A percentile compares a stretch with the other conserved stretches of the same genome.
phyloP scores from a whole-genome alignment of 331 rosid genomes.

The Telfairia occidentalis region DNA sequence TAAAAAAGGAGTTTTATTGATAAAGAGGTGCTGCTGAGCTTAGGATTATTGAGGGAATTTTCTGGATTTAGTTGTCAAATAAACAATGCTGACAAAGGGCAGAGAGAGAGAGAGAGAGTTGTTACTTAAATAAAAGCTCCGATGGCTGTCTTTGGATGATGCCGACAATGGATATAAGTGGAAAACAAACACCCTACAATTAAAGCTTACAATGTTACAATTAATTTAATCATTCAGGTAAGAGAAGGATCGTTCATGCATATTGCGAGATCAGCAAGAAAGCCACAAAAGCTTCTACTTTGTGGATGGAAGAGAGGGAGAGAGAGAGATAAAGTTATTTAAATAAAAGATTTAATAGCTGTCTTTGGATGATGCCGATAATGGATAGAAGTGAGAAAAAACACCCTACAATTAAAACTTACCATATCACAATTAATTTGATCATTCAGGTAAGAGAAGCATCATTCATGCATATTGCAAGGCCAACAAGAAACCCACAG shows the following conservation, averaged over 20 bases:
- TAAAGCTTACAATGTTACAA: constrained; percentile 24
- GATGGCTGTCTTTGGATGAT: constrained; percentile 13
- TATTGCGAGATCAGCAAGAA: constrained; percentile 28
- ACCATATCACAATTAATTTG: constrained; percentile 30
- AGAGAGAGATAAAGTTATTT: not conserved
- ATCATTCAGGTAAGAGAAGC: constrained; percentile 41
- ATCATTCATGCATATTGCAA: constrained; percentile 32
- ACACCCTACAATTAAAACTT: constrained; percentile 25
- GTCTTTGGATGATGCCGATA: constrained; percentile 21
- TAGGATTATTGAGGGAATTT: not conserved
- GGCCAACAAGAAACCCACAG: constrained; percentile 35
- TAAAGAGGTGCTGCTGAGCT: not conserved
- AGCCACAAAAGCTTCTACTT: constrained; percentile 33
- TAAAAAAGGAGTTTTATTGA: not conserved
- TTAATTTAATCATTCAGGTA: constrained; percentile 38
- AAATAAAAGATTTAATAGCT: constrained; percentile 2
- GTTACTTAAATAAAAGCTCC: not conserved
- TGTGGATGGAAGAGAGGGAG: constrained; percentile 47
- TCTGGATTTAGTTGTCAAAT: not conserved
- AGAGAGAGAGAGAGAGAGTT: not conserved
- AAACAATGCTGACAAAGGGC: not conserved
- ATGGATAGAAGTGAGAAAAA: constrained; percentile 19
- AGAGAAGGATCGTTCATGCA: constrained; percentile 27
- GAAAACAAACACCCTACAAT: constrained; percentile 13
- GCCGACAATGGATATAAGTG: constrained; percentile 20